Evolutionary conservation across 805 yeast genomes (phyloP), one percentile per base, ranked within the genome.

Genomic region (Suhomyces vadensis): DNA sequence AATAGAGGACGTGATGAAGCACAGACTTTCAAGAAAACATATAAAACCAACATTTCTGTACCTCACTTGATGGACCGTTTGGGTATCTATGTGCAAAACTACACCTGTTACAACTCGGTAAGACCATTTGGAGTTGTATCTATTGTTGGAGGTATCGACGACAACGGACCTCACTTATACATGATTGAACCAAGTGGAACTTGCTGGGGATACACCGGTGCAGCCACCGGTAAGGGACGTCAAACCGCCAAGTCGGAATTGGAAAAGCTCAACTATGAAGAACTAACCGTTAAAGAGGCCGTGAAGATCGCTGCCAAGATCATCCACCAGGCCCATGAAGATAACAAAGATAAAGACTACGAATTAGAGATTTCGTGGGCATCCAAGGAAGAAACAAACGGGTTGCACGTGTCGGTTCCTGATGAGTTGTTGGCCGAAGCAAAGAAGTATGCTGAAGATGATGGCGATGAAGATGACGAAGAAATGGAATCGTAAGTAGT

Each of bases 151-250:
- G 99, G 99, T 53, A 81, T 87, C 39, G 98, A 92, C 63, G 84
- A 81, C 35, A 80, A 86, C 48, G 98, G 97, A 9, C 80, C 95
- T 16, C 97, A 92, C 64, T 77, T 94, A 56, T 92, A 85, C 70
- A 94, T 92, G 97, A 76, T 94, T 47, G 99, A 94, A 65, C 99
- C 99, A 56, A 87, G 95, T 64, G 99, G 99, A 50, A 75, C 89
- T 1, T 89, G 84, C 61, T 95, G 99, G 98, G 99, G 99, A 41
- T 94, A 94, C 69, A 77, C 79, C 43, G 99, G 97, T 49, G 95
- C 97, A 31, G 99, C 99, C 13, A 82, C 97, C 3, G 99, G 99
- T 51, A 94, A 92, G 65, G 99, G 99, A 38, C 82, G 98, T 67
- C 99, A 94, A 67, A 81, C 88, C n/a, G 99, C 99, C 39, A 92